A percentile compares a stretch with the other conserved stretches of the same genome.
phyloP scores from a whole-genome alignment of 2,329 filamentous ascomycete genomes.

The Penicillium expansum region DNA sequence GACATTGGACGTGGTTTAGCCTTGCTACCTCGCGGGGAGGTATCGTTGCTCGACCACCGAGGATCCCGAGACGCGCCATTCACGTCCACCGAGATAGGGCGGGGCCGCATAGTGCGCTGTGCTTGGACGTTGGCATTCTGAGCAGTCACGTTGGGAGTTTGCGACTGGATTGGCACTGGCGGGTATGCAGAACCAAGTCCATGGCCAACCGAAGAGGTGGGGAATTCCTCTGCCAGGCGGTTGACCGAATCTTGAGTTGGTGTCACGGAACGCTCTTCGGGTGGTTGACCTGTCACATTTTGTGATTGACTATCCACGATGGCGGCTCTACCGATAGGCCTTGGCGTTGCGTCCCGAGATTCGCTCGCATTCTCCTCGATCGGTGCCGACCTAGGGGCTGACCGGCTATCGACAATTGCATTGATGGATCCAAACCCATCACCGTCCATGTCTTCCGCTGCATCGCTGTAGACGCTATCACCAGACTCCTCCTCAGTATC shows the following conservation, averaged over 20 bases:
- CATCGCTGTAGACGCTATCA: slow-evolving; percentile 50
- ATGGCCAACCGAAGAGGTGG: slow-evolving; percentile 15
- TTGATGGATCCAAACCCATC: slow-evolving; percentile 52
- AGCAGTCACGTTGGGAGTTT: neutral
- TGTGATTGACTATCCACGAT: slow-evolving; percentile 17
- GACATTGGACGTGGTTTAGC: slow-evolving; percentile 23
- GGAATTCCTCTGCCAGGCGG: slow-evolving; percentile 18
- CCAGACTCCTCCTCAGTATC: slow-evolving; percentile 40
- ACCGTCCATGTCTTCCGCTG: slow-evolving; percentile 42
- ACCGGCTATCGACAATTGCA: slow-evolving; percentile 45
- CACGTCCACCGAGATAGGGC: slow-evolving; percentile 22
- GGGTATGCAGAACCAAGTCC: slow-evolving; percentile 21
- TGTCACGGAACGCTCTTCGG: slow-evolving; percentile 21
- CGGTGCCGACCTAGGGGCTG: slow-evolving; percentile 17
- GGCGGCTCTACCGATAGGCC: slow-evolving; percentile 10
- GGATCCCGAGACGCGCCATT: slow-evolving; percentile 6
- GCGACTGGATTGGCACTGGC: slow-evolving; percentile 11
- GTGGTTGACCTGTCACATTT: slow-evolving; percentile 8
- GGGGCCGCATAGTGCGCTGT: slow-evolving; percentile 13
- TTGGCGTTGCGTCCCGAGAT: slow-evolving; percentile 19
- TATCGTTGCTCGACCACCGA: slow-evolving; percentile 9
- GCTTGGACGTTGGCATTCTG: slow-evolving; percentile 11
- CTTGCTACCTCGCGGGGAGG: slow-evolving; percentile 5
- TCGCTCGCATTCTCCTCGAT: slow-evolving; percentile 8
- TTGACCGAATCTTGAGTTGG: slow-evolving; percentile 17